Evolutionary conservation across 2,329 filamentous ascomycete genomes (phyloP), one percentile per base, ranked within the genome.

Genomic region (Pseudogymnoascus sp.): DNA sequence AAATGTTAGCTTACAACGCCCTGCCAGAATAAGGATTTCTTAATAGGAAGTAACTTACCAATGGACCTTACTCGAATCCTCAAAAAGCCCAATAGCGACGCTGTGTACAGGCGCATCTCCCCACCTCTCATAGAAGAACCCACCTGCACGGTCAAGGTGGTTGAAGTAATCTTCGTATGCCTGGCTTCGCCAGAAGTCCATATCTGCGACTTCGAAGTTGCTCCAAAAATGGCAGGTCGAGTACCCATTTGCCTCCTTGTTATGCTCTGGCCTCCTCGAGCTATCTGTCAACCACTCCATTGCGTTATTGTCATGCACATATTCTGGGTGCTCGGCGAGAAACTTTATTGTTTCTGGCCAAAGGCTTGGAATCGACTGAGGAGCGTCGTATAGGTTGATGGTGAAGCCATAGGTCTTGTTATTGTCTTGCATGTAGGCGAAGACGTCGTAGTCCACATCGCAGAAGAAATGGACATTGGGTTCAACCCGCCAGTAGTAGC

Each of bases 391-490:
- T 47, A 99, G 86, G 76, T 91, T 96, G 79, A 99, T 96, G 67
- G 93, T 97, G 79, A 97, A 99, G 67, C 95, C 95, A 76, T 99
- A 99, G 3, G 93, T 97, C 78, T 97, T 96, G 81, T 99, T 97
- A 80, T 96, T 86, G 77, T 99, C 95, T 71, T 91, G 85, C 95
- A 99, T 97, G 79, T 91, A 99, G 67, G 90, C 88, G 82, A 99
- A 99, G 61, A 99, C 89, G 73, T 99, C 95, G 77, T 99, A 99
- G 78, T 99, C 95, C 66, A 99, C 82, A 71, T 97, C 91, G 81
- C 95, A 99, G 83, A 97, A 99, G 82, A 97, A 99, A 77, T 97
- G 92, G 47, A 99, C 95, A 68, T 97, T 96, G 61, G 95, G 95
- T 75, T 99, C 95, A 59, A 99, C 95, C 64, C 95, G 90, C 95